Evolutionary conservation across 768 basidiomycete species (phyloP), one percentile per base, ranked within the genome.

Genomic region (Coprinellus aureogranulatus): DNA sequence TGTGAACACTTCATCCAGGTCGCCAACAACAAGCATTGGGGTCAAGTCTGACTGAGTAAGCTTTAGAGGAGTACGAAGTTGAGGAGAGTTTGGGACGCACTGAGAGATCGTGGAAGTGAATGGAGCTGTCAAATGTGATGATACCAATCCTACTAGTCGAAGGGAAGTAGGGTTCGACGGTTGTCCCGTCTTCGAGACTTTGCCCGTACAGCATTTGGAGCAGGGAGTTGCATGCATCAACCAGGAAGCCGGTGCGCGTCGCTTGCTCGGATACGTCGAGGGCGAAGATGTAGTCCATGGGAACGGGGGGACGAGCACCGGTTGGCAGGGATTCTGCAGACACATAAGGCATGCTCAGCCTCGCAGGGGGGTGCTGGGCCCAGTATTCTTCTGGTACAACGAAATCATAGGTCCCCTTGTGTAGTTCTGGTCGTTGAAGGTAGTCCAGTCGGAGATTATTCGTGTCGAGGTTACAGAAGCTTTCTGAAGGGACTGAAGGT

Each of bases 401-500:
- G 62, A 97, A 95, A 70, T 98, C 97, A 50, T 97, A 81, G 0
- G 94, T 98, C 2, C 97, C 97, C 68, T 87, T 87, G 62, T 84
- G 87, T 26, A 99, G 76, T 70, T 99, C 97, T 18, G 89, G 91
- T 8, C 94, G 84, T 56, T 90, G 77, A 26, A 81, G 71, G 61
- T 94, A 87, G 70, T 98, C 95, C 45, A 92, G 72, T 28, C 94
- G 82, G 65, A 88, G 80, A 40, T 88, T 78, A 64, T 86, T 89
- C 26, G 82, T 81, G 61, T 94, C 92, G 34, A 98, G 75, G 62
- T 89, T 87, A 62, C 82, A 90, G 68, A 92, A 97, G 71, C 96
- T 96, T 48, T 89, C 87, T 11, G 86, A 70, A 11, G 82, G 75
- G 48, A 97, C 95, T 96, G 65, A 2, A 20, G 4, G 26, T 11